These are phyloP conservation scores for Apiospora malaysiana DNA, from an alignment of 2,329 filamentous ascomycete species.

Conservation along the genomic window DNA sequence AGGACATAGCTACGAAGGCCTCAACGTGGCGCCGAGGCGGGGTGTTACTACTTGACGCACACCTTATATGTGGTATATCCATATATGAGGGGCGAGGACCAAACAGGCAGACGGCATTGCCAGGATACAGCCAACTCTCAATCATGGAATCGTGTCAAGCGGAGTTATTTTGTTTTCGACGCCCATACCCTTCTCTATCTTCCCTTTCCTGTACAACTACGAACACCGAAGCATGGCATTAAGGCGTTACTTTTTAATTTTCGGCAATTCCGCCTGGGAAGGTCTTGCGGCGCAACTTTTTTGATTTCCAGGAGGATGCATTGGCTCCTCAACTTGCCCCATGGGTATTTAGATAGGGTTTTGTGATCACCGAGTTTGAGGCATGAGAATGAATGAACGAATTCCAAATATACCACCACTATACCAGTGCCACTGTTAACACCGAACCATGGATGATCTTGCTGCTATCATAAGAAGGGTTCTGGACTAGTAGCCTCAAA, in stretches of 20 bases:
- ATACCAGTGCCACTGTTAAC: neutral
- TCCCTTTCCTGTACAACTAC: neutral
- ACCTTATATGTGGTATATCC: neutral
- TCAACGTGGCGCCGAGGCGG: neutral
- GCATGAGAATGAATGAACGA: neutral
- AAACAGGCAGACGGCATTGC: neutral
- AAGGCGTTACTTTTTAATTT: neutral
- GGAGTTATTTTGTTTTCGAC: constrained; percentile 2
- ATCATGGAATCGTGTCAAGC: neutral
- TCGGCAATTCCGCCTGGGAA: neutral
- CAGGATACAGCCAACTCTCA: constrained; percentile 9
- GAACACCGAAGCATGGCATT: neutral
- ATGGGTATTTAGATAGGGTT: neutral
- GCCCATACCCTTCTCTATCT: constrained; percentile 1
- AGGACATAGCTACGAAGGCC: neutral
- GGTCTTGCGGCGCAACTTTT: neutral
- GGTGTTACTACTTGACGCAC: neutral
- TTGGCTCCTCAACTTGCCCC: neutral
- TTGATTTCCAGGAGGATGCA: neutral
- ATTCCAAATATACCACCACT: neutral
- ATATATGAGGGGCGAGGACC: neutral
- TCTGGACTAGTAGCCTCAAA: neutral
- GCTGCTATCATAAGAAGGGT: neutral
- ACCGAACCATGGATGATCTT: neutral
- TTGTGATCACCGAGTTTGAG: neutral